Percentiles rank a stretch among this genome's conserved stretches.
Evolutionary conservation across 2,329 filamentous ascomycete genomes (phyloP).

Genomic region (Fusarium praegraminearum): DNA sequence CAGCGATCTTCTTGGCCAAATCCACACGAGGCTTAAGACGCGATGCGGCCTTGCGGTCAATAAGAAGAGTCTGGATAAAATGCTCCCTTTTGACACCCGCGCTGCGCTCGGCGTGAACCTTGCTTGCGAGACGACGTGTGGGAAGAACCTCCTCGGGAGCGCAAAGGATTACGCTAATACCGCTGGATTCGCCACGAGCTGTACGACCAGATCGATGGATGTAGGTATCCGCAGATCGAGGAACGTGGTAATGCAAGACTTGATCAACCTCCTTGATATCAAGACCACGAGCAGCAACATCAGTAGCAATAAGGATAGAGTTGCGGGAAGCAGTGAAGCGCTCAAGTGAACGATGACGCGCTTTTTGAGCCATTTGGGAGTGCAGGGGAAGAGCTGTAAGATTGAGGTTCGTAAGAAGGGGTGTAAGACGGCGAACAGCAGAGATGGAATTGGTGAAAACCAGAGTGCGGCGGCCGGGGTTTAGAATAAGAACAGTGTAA

Average conservation of each 20-base stretch:
- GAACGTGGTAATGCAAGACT: constrained; percentile 95
- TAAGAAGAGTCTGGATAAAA: constrained; percentile 82
- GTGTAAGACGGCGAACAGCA: constrained; percentile 85
- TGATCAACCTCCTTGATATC: constrained; percentile 92
- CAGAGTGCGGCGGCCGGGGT: constrained; percentile 82
- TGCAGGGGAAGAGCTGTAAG: constrained; percentile 84
- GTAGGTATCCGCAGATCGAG: constrained; percentile 90
- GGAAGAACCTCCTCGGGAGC: constrained; percentile 90
- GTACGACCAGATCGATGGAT: constrained; percentile 96
- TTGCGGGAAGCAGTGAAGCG: constrained; percentile 79
- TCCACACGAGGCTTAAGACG: constrained; percentile 81
- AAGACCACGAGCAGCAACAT: constrained; percentile 92
- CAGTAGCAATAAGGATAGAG: constrained; percentile 86
- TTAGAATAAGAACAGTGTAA: constrained; percentile 86
- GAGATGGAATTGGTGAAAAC: constrained; percentile 98
- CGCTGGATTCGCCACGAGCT: constrained; percentile 81
- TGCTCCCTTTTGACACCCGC: constrained; percentile 65
- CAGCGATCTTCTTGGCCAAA: constrained; percentile 88
- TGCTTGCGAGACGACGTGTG: constrained; percentile 84
- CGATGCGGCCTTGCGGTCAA: constrained; percentile 82
- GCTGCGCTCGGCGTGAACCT: constrained; percentile 78
- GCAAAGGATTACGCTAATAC: constrained; percentile 88
- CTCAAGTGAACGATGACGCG: constrained; percentile 91
- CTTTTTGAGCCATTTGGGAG: constrained; percentile 96
- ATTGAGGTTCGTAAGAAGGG: constrained; percentile 84